Evolutionary conservation across 192 early-diverging fungal species (phyloP).

Genomic region (Obelidium mucronatum): DNA sequence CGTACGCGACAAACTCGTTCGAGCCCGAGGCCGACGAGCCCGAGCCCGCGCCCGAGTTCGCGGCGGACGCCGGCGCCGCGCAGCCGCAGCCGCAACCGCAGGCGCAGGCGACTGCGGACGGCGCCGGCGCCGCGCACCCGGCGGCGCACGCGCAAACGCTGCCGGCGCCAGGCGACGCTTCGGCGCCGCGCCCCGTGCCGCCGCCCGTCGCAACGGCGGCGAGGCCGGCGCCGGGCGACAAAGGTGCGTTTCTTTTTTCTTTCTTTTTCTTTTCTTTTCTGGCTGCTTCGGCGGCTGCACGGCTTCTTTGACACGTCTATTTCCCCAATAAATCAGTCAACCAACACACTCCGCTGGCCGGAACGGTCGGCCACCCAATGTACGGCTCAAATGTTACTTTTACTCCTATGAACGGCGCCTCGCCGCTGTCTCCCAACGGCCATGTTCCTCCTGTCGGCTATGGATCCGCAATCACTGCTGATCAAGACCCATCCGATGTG

Average conservation of each 20-base stretch:
- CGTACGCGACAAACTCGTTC: conserved; percentile 10
- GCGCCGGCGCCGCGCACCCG: background rate
- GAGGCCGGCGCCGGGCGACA: background rate
- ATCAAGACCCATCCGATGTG: background rate
- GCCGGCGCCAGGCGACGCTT: too few relatives aligned
- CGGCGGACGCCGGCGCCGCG: background rate
- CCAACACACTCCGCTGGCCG: background rate
- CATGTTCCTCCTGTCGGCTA: too few relatives aligned
- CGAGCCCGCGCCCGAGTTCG: background rate
- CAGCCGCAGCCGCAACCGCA: background rate
- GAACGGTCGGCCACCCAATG: conserved; percentile 1
- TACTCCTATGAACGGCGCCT: background rate
- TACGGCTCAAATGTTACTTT: conserved; percentile 15
- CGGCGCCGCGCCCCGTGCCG: background rate
- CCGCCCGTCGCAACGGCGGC: background rate
- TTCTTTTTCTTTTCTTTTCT: background rate
- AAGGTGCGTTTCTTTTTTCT: background rate
- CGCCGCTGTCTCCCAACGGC: background rate
- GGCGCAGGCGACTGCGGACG: background rate
- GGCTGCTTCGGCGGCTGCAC: too few relatives aligned
- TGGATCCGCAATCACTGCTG: background rate
- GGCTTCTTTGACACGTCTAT: background rate
- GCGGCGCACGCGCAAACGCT: background rate
- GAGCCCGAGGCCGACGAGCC: background rate
- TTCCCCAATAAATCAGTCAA: background rate